Percentiles rank a stretch among this genome's conserved stretches.
These are phyloP conservation scores for Kernera saxatilis DNA, from an alignment of 345 rosid genomes.

Conservation along the genomic window DNA sequence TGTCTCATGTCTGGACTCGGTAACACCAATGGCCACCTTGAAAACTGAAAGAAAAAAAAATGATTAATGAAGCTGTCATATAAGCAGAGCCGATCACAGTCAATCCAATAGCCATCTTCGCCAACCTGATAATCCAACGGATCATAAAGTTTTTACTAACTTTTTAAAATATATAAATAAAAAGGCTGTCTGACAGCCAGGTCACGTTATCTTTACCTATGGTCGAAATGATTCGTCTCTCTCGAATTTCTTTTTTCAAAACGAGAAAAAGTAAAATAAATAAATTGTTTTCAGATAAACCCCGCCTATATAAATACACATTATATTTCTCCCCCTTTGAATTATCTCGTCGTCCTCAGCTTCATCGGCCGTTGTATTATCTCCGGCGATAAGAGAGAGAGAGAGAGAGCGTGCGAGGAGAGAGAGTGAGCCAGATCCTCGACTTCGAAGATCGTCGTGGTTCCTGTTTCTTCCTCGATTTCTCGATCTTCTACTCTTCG, in stretches of 20 bases:
- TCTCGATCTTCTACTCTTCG: not conserved
- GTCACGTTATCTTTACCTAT: conserved; percentile 46
- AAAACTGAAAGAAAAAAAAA: not conserved
- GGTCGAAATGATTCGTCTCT: conserved; percentile 42
- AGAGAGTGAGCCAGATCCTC: not conserved
- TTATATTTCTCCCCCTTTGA: not conserved
- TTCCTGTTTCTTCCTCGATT: conserved; percentile 12
- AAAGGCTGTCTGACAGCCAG: conserved; percentile 37
- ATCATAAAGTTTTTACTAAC: not conserved
- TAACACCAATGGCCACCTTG: not conserved
- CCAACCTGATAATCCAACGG: not conserved
- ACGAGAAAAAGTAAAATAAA: not conserved
- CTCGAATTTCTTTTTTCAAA: not conserved
- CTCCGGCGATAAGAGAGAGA: not conserved
- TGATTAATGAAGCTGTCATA: not conserved
- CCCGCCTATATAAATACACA: conserved; percentile 17
- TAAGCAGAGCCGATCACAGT: not conserved
- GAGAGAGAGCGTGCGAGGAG: not conserved
- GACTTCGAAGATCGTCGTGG: not conserved
- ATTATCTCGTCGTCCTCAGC: conserved; percentile 8
- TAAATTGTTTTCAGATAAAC: conserved; percentile 28
- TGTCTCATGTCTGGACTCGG: too few species aligned
- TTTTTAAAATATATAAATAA: not conserved
- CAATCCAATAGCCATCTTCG: too few species aligned
- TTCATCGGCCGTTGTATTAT: not conserved